Conservation (phyloP, 768 basidiomycete genomes). For the Candolleomyces eurysporus region DNA sequence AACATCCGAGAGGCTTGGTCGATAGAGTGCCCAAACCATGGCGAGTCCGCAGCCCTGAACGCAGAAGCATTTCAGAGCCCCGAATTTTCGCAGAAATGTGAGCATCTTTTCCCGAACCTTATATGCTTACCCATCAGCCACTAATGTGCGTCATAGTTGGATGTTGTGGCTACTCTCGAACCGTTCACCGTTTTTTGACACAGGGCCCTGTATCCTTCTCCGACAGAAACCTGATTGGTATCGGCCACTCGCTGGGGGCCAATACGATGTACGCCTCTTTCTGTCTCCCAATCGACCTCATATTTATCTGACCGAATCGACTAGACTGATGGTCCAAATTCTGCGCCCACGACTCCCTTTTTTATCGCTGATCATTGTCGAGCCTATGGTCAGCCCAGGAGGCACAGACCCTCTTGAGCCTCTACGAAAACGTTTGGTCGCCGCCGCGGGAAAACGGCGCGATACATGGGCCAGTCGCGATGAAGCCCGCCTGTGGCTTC, state of each 20-base stretch:
- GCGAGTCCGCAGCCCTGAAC: constrained; percentile 57
- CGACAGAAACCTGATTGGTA: constrained; percentile 51
- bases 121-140: not conserved
- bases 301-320: not conserved
- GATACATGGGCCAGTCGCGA: constrained; percentile 51
- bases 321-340: constrained; percentile 53
- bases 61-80: constrained; percentile 39
- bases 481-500: constrained; percentile 27
- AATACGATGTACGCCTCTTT: constrained; percentile 52
- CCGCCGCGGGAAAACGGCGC: constrained; percentile 46
- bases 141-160: constrained; percentile 40
- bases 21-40: constrained; percentile 74
- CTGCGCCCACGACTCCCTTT: constrained; percentile 46
- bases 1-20: constrained; percentile 59
- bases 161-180: constrained; percentile 62
- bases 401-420: constrained; percentile 39
- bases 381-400: constrained; percentile 59
- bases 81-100: constrained; percentile 47
- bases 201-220: constrained; percentile 42
- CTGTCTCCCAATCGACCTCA: not conserved
- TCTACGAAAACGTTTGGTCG: constrained; percentile 43
- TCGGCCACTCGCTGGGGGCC: constrained; percentile 70
- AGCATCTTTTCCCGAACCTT: constrained; percentile 14
- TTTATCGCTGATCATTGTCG: constrained; percentile 53
- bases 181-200: constrained; percentile 55